These are phyloP conservation scores for Russula sp. DNA, from an alignment of 768 basidiomycete genomes.

Conservation along the genomic window DNA sequence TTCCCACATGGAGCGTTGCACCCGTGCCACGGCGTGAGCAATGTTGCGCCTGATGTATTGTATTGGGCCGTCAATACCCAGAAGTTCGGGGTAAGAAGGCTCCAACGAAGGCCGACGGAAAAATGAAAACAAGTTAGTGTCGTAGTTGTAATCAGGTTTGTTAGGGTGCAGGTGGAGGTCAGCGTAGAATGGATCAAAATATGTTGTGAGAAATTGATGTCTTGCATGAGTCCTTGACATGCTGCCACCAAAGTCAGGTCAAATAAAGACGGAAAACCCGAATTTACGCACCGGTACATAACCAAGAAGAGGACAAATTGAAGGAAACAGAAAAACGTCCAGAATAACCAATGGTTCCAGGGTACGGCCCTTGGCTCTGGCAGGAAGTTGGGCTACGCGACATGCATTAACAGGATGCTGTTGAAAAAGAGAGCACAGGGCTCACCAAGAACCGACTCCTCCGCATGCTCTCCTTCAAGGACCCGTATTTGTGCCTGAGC, in stretches of 20 bases:
- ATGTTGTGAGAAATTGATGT: conserved; percentile 62
- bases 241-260: conserved; percentile 31
- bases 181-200: conserved; percentile 74
- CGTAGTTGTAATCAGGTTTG: conserved; percentile 38
- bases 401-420: neutral
- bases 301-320: conserved; percentile 44
- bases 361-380: conserved; percentile 13
- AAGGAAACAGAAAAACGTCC: conserved; percentile 32
- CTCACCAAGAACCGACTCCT: conserved; percentile 38
- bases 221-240: conserved; percentile 42
- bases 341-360: conserved; percentile 33
- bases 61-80: conserved; percentile 13
- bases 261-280: neutral
- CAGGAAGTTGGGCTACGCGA: conserved; percentile 22
- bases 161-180: conserved; percentile 51
- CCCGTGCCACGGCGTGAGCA: conserved; percentile 2
- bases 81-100: conserved; percentile 10
- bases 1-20: conserved; percentile 21
- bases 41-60: conserved; percentile 3
- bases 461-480: conserved; percentile 35
- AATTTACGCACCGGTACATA: conserved; percentile 51
- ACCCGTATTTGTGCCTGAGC: conserved; percentile 32
- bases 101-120: conserved; percentile 12
- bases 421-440: neutral
- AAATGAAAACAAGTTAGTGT: conserved; percentile 32